A percentile compares a stretch with the other conserved stretches of the same genome.
Conservation (phyloP, 257 asterid species). For the Jacaranda mimosifolia region DNA sequence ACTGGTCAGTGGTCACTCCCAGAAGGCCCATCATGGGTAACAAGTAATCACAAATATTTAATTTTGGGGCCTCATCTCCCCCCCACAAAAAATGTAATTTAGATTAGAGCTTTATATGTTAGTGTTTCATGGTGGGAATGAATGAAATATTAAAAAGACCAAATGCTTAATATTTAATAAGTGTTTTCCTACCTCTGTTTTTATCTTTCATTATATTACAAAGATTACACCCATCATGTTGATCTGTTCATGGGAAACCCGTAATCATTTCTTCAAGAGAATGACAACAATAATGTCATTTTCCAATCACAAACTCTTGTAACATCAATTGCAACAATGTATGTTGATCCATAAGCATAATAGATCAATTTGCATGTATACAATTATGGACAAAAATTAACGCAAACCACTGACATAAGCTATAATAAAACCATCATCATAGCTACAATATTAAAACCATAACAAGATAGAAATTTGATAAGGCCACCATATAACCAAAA, state of each 20-base stretch:
- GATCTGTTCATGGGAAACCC: no score
- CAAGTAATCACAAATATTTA: no score
- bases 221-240: no score
- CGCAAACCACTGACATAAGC: not conserved
- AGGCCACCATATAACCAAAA: conserved; percentile 32
- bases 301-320: not conserved
- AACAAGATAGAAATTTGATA: conserved; percentile 23
- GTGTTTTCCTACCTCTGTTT: not conserved
- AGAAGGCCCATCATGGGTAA: no score
- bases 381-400: conserved; percentile 26
- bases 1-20: not conserved
- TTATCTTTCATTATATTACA: no score
- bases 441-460: conserved; percentile 31
- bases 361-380: conserved; percentile 29
- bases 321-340: not conserved
- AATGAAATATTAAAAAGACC: conserved; percentile 13
- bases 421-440: conserved; percentile 13
- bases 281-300: not conserved
- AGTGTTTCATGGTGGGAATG: conserved; percentile 15
- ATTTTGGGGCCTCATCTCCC: not conserved
- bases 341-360: conserved; percentile 28
- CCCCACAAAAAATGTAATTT: not conserved
- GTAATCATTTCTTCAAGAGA: not conserved
- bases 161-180: not conserved
- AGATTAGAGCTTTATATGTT: conserved; percentile 30